phyloP scores from a whole-genome alignment of 768 basidiomycete genomes.

The Kondoa subrosea region DNA sequence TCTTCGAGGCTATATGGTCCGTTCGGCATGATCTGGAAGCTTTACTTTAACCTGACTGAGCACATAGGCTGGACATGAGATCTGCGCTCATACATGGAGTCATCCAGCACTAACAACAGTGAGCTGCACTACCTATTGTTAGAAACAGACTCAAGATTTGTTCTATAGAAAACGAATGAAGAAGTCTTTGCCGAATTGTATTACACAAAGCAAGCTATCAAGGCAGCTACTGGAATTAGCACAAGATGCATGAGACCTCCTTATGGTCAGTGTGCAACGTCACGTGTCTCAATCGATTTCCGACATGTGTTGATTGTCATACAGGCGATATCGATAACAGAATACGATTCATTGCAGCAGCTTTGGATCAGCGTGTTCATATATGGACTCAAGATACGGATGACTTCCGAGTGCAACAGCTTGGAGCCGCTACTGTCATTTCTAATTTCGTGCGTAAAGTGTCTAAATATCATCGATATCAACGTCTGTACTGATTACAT shows the following conservation, averaged over 20 bases:
- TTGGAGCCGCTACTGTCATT: not conserved
- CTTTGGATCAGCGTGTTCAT: not conserved
- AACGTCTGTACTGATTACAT: too few species aligned
- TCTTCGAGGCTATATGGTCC: conserved; percentile 28
- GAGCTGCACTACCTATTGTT: not conserved
- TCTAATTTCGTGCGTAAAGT: not conserved
- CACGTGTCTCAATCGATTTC: not conserved
- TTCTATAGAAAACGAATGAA: conserved; percentile 36
- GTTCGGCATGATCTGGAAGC: too few species aligned
- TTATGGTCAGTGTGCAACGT: not conserved
- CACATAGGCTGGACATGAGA: not conserved
- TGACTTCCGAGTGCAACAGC: not conserved
- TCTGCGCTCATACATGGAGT: not conserved
- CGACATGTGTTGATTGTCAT: not conserved
- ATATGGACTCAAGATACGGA: not conserved
- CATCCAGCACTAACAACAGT: not conserved
- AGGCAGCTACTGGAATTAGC: conserved; percentile 24
- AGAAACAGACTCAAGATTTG: conserved; percentile 32
- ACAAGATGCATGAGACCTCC: conserved; percentile 34
- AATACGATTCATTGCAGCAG: not conserved
- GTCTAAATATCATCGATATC: not conserved
- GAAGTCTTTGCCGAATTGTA: conserved; percentile 34
- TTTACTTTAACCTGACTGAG: conserved; percentile 17
- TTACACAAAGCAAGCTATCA: conserved; percentile 25
- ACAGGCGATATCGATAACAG: not conserved